phyloP scores from a whole-genome alignment of 2,329 filamentous ascomycete genomes.

The Calonectria hongkongensis region DNA sequence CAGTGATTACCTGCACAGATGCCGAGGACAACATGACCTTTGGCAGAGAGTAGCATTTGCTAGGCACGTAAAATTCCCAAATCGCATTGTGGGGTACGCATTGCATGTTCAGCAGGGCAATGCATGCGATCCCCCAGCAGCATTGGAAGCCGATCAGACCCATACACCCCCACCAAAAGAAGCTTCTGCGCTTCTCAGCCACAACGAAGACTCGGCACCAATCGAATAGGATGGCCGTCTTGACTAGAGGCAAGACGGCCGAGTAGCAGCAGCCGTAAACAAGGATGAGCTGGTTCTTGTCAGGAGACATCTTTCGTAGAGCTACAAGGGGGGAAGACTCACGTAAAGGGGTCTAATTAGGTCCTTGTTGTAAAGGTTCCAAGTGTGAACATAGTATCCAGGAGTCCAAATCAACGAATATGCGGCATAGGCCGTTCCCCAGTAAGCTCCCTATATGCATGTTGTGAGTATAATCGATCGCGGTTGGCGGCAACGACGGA shows the following conservation, averaged over 20 bases:
- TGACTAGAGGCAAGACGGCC: slow-evolving; percentile 37
- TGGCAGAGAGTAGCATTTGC: slow-evolving; percentile 37
- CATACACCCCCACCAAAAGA: slow-evolving; percentile 40
- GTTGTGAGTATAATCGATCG: slow-evolving; percentile 21
- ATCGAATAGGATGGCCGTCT: slow-evolving; percentile 39
- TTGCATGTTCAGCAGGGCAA: slow-evolving; percentile 40
- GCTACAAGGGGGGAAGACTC: neutral
- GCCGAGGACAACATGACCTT: slow-evolving; percentile 37
- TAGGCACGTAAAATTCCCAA: slow-evolving; percentile 40
- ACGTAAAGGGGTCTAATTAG: slow-evolving; percentile 35
- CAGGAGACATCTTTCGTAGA: neutral
- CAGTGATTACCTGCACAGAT: slow-evolving; percentile 38
- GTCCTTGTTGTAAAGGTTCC: slow-evolving; percentile 36
- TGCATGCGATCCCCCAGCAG: slow-evolving; percentile 37
- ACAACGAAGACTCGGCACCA: slow-evolving; percentile 41
- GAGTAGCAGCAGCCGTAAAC: slow-evolving; percentile 41
- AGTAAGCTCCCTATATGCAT: slow-evolving; percentile 33
- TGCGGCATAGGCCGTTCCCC: slow-evolving; percentile 36
- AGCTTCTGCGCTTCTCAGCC: slow-evolving; percentile 15
- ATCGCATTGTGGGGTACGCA: slow-evolving; percentile 39
- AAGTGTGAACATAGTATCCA: slow-evolving; percentile 39
- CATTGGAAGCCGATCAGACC: slow-evolving; percentile 32
- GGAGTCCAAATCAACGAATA: slow-evolving; percentile 37
- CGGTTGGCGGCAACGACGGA: neutral
- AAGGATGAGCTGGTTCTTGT: slow-evolving; percentile 31